Evolutionary conservation across 768 basidiomycete genomes (phyloP).

Genomic region (Agaricus blazei): DNA sequence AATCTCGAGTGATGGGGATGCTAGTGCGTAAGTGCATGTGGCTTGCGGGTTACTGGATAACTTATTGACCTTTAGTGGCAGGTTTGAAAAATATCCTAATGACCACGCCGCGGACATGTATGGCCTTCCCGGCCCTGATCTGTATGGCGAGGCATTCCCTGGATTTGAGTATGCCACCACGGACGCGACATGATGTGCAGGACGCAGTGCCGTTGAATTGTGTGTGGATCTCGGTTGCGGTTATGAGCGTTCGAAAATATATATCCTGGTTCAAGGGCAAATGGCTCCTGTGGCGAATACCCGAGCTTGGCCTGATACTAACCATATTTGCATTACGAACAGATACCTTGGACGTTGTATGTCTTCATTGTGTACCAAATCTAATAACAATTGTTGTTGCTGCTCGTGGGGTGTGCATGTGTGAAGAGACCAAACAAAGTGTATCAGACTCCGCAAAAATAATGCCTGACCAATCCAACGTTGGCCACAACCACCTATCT

Average conservation of each 20-base stretch:
- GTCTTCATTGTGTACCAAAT: slow-evolving; percentile 5
- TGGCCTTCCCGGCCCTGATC: slow-evolving; percentile 52
- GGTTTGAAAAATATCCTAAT: slow-evolving; percentile 78
- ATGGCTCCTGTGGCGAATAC: slow-evolving; percentile 3
- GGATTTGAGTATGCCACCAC: slow-evolving; percentile 67
- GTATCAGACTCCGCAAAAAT: slow-evolving; percentile 41
- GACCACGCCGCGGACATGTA: slow-evolving; percentile 60
- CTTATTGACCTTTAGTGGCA: slow-evolving; percentile 23
- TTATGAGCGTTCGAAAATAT: background rate
- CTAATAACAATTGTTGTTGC: slow-evolving; percentile 4
- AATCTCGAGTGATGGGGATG: slow-evolving; percentile 90
- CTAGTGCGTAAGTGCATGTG: slow-evolving; percentile 72
- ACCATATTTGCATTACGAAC: background rate
- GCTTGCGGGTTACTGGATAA: background rate
- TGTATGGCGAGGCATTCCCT: slow-evolving; percentile 65
- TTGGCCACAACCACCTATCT: slow-evolving; percentile 27
- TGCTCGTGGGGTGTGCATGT: background rate
- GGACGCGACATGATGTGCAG: slow-evolving; percentile 12
- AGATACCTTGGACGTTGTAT: background rate
- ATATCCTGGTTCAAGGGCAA: background rate
- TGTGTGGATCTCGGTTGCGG: background rate
- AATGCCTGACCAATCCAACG: slow-evolving; percentile 33
- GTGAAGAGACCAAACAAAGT: slow-evolving; percentile 29
- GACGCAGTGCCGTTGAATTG: background rate
- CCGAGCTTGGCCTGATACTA: background rate